Percentiles rank a stretch among this genome's conserved stretches.
phyloP scores from a whole-genome alignment of 2,329 filamentous ascomycete genomes.

The Colletotrichum sojae region DNA sequence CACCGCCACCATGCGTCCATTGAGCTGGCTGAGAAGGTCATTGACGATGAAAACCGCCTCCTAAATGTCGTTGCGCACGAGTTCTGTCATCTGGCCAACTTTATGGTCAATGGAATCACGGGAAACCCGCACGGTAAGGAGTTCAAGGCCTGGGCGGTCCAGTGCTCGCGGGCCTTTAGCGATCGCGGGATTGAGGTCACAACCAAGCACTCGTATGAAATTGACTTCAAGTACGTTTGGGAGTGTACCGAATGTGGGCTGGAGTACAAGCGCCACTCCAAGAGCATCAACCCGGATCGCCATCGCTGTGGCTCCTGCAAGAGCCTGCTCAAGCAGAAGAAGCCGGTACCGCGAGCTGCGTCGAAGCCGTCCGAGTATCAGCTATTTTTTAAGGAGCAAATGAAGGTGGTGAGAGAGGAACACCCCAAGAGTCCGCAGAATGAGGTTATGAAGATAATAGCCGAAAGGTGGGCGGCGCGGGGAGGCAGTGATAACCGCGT shows the following conservation, averaged over 20 bases:
- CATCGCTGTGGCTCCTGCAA: conserved; percentile 86
- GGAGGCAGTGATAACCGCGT: conserved; percentile 52
- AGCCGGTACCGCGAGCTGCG: conserved; percentile 75
- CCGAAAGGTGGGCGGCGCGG: conserved; percentile 71
- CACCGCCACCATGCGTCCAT: conserved; percentile 79
- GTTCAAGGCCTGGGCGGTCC: conserved; percentile 82
- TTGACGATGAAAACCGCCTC: conserved; percentile 82
- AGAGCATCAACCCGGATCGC: conserved; percentile 81
- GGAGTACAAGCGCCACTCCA: conserved; percentile 87
- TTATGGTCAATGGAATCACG: conserved; percentile 84
- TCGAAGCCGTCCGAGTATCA: conserved; percentile 61
- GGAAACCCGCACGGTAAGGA: conserved; percentile 86
- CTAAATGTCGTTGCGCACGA: conserved; percentile 96
- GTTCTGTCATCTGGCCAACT: conserved; percentile 94
- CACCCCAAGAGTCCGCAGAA: conserved; percentile 73
- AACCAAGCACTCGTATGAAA: conserved; percentile 90
- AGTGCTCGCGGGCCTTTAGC: conserved; percentile 69
- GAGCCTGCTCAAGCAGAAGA: conserved; percentile 79
- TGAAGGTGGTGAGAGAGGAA: conserved; percentile 70
- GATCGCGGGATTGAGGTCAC: conserved; percentile 81
- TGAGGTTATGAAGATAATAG: conserved; percentile 78
- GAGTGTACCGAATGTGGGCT: conserved; percentile 77
- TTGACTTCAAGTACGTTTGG: conserved; percentile 95
- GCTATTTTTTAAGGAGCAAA: conserved; percentile 75
- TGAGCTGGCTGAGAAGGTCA: conserved; percentile 90